phyloP scores from a whole-genome alignment of 1,284 basidiomycete genomes.

The Ceratobasidium sp. region DNA sequence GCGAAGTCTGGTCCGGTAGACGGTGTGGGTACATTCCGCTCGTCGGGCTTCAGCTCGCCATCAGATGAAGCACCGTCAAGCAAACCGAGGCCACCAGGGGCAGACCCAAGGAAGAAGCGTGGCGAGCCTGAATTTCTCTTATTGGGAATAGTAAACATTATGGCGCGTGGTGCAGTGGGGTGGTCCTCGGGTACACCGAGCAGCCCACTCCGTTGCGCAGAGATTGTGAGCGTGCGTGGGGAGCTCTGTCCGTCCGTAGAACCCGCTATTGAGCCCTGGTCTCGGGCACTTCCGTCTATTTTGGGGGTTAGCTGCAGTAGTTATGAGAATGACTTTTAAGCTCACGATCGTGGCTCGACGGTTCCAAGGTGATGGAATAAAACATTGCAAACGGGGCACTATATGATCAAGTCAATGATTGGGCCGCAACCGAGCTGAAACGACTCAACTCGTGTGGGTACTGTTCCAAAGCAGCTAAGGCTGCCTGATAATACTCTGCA shows the following conservation, averaged over 20 bases:
- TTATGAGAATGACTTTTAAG: too few species aligned
- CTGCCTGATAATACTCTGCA: conserved; percentile 17
- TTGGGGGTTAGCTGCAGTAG: too few species aligned
- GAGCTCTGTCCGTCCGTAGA: conserved; percentile 16
- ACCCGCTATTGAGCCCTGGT: conserved; percentile 15
- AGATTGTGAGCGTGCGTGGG: conserved; percentile 21
- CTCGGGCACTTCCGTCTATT: neutral
- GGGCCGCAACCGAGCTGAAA: neutral
- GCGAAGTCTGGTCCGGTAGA: conserved; percentile 12
- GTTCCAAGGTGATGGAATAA: neutral
- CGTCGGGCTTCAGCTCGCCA: conserved; percentile 16
- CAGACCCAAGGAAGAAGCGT: conserved; percentile 13
- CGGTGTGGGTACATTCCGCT: conserved; percentile 8
- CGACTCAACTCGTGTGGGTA: conserved; percentile 32
- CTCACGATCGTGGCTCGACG: neutral
- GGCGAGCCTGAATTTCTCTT: conserved; percentile 22
- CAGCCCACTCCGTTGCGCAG: conserved; percentile 30
- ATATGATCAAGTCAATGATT: neutral
- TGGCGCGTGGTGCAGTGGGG: conserved; percentile 27
- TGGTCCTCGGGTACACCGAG: conserved; percentile 42
- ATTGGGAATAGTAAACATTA: conserved; percentile 11
- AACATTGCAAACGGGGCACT: conserved; percentile 39
- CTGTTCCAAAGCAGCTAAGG: neutral
- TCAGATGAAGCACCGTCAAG: neutral
- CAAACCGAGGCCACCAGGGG: neutral